Evolutionary conservation across 2,329 filamentous ascomycete species (phyloP).

Genomic region (Leptographium procerum): DNA sequence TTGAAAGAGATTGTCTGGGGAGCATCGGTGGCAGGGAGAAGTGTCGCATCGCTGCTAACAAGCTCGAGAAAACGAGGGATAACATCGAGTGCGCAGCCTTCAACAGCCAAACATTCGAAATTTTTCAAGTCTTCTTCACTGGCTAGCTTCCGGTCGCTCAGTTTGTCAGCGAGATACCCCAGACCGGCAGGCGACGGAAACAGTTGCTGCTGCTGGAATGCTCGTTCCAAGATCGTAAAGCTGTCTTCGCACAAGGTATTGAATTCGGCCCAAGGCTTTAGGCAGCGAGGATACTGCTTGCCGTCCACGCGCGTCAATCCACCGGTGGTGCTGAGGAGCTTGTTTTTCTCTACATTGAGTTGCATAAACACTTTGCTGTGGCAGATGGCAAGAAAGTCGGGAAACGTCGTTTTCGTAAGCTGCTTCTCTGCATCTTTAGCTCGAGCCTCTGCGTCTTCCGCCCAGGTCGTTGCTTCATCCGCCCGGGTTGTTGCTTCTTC

Average conservation of each 20-base stretch:
- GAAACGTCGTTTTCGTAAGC: not conserved
- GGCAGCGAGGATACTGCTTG: conserved; percentile 2
- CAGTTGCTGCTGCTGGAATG: not conserved
- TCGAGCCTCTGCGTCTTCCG: not conserved
- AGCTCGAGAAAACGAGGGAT: conserved; percentile 1
- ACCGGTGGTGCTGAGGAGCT: not conserved
- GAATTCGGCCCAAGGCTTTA: conserved; percentile 3
- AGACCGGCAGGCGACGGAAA: conserved; percentile 1
- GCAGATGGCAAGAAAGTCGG: not conserved
- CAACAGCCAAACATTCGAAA: conserved; percentile 6
- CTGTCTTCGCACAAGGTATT: not conserved
- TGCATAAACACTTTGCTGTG: not conserved
- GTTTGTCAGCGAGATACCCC: not conserved
- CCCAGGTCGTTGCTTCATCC: not conserved
- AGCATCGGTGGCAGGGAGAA: not conserved
- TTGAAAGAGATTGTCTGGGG: not conserved
- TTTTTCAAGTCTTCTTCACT: conserved; percentile 5
- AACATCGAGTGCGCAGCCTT: conserved; percentile 5
- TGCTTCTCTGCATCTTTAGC: not conserved
- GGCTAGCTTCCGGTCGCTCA: conserved; percentile 1
- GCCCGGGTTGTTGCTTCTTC: not conserved
- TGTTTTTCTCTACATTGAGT: not conserved
- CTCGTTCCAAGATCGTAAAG: not conserved
- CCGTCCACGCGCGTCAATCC: conserved; percentile 1
- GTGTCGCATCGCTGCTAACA: conserved; percentile 4